Conservation (phyloP, 257 asterid species). For the Penstemon davidsonii region DNA sequence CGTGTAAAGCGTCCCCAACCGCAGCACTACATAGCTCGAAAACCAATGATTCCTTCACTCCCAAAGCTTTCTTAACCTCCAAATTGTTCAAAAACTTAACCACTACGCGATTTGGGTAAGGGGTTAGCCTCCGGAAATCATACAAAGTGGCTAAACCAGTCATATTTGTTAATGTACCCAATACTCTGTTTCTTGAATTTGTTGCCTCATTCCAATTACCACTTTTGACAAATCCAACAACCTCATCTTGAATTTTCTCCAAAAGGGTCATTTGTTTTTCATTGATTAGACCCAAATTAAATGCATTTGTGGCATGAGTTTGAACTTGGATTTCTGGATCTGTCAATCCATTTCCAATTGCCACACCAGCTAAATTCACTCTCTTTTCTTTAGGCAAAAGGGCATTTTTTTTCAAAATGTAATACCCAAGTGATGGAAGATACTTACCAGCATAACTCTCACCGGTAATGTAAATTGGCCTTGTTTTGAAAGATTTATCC, state of each 20-base stretch:
- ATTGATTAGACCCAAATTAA: slow-evolving; percentile 60
- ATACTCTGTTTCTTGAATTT: slow-evolving; percentile 37
- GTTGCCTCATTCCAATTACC: slow-evolving; percentile 69
- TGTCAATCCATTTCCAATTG: slow-evolving; percentile 84
- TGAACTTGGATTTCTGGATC: slow-evolving; percentile 77
- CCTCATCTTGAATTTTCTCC: slow-evolving; percentile 53
- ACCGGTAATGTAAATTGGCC: slow-evolving; percentile 71
- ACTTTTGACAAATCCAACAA: slow-evolving; percentile 28
- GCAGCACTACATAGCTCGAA: slow-evolving; percentile 51
- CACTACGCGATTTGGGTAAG: slow-evolving; percentile 59
- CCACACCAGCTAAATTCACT: slow-evolving; percentile 65
- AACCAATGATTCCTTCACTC: slow-evolving; percentile 43
- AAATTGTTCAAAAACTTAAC: slow-evolving; percentile 43
- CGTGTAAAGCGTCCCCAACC: slow-evolving; percentile 53
- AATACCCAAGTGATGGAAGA: slow-evolving; percentile 67
- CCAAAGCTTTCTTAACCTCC: slow-evolving; percentile 54
- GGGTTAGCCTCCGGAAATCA: slow-evolving; percentile 56
- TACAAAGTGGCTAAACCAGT: slow-evolving; percentile 72
- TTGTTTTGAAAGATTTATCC: slow-evolving; percentile 42
- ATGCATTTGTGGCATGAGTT: slow-evolving; percentile 53
- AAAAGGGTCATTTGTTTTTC: slow-evolving; percentile 47
- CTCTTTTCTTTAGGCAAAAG: slow-evolving; percentile 30
- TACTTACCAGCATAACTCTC: slow-evolving; percentile 88
- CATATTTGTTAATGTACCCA: slow-evolving; percentile 50
- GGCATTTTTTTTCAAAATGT: slow-evolving; percentile 49